These are phyloP conservation scores for Triticum dicoccoides DNA, from an alignment of 176 grass and related monocot genomes.

Conservation along the genomic window DNA sequence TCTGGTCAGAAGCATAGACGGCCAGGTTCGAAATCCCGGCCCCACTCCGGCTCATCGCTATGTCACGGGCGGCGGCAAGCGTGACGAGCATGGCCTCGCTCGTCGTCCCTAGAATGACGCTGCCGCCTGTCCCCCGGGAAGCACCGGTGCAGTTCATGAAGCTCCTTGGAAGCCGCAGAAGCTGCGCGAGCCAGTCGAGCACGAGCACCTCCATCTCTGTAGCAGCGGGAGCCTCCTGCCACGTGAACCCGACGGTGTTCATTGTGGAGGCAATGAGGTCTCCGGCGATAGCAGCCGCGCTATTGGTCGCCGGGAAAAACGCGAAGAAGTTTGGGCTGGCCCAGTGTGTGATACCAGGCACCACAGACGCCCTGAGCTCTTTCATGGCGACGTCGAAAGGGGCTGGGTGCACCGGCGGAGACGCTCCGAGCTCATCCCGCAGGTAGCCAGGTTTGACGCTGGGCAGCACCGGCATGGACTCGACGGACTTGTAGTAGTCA, in stretches of 20 bases:
- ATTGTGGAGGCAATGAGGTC: background rate
- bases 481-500: background rate
- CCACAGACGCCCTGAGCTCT: background rate
- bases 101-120: background rate
- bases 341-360: background rate
- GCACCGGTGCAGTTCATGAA: background rate
- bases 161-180: background rate
- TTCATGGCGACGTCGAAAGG: conserved; percentile 8
- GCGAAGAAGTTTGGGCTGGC: conserved; percentile 14
- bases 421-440: background rate
- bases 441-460: background rate
- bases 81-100: conserved; percentile 20
- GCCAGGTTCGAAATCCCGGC: background rate
- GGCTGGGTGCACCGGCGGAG: background rate
- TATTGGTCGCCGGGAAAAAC: background rate
- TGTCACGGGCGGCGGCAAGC: background rate
- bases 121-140: background rate
- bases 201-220: conserved; percentile 13
- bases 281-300: background rate
- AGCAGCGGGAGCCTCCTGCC: background rate
- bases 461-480: conserved; percentile 6
- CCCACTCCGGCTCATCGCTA: background rate
- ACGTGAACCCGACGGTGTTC: conserved; percentile 16
- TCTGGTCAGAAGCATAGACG: background rate
- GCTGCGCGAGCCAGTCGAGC: conserved; percentile 9